These are phyloP conservation scores for Clarireedia sp. DNA, from an alignment of 2,329 filamentous ascomycete species.

Conservation along the genomic window DNA sequence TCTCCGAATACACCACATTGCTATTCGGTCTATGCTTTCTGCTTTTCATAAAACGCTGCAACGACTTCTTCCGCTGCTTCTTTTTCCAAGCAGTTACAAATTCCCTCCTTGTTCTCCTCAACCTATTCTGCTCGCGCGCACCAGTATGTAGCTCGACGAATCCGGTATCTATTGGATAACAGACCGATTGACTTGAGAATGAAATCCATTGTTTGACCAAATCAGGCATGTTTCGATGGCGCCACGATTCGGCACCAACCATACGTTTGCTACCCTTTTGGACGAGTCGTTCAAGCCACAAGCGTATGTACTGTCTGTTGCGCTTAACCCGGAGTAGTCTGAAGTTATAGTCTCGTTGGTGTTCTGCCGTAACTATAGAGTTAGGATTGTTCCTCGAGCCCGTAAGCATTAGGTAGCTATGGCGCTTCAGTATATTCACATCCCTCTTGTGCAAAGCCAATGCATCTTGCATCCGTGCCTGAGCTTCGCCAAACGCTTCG, in stretches of 20 bases:
- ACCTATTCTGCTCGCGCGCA: background rate
- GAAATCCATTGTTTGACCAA: background rate
- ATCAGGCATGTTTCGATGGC: background rate
- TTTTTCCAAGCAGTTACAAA: background rate
- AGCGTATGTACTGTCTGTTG: slow-evolving; percentile 3
- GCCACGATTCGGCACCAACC: background rate
- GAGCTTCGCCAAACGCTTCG: slow-evolving; percentile 13
- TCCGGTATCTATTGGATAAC: slow-evolving; percentile 1
- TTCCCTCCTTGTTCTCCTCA: slow-evolving; percentile 1
- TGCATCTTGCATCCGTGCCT: slow-evolving; percentile 17
- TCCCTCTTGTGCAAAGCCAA: background rate
- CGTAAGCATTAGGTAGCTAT: background rate
- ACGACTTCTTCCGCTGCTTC: too few relatives aligned
- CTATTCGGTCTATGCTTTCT: too few relatives aligned
- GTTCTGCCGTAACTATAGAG: slow-evolving; percentile 10
- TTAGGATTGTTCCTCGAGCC: background rate
- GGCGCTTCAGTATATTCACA: background rate
- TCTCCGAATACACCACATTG: too few relatives aligned
- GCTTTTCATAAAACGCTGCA: too few relatives aligned
- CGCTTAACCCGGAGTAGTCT: background rate
- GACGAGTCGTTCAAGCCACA: slow-evolving; percentile 2
- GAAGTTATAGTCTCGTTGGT: background rate
- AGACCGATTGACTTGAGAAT: background rate
- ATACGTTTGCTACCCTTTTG: background rate
- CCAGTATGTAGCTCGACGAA: background rate